These are phyloP conservation scores for Waltergamsia citrina DNA, from an alignment of 2,329 filamentous ascomycete species.

Conservation along the genomic window DNA sequence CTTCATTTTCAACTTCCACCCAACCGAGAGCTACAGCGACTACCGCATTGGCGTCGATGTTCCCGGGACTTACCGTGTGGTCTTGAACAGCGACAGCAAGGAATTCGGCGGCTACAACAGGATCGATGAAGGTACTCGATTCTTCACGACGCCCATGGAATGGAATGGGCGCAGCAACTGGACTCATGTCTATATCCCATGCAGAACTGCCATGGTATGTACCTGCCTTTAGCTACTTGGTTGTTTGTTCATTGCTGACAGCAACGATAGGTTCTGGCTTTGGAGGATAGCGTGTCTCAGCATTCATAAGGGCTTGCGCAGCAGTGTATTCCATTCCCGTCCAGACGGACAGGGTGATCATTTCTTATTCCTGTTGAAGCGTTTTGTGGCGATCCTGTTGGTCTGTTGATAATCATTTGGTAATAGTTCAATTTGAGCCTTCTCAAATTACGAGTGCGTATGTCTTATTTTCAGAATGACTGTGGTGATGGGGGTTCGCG, in stretches of 20 bases:
- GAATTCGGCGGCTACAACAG: constrained; percentile 73
- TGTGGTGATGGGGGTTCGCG: too few relatives aligned
- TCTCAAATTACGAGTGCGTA: too few relatives aligned
- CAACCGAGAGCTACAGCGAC: constrained; percentile 74
- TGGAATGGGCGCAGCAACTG: constrained; percentile 92
- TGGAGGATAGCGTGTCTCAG: constrained; percentile 22
- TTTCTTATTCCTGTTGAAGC: too few relatives aligned
- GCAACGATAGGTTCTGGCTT: constrained; percentile 39
- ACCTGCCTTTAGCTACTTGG: background rate
- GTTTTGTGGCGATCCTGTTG: too few relatives aligned
- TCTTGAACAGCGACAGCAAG: constrained; percentile 71
- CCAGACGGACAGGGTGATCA: too few relatives aligned
- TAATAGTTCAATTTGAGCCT: too few relatives aligned
- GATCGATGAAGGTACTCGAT: constrained; percentile 70
- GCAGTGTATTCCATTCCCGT: too few relatives aligned
- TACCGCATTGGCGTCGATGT: constrained; percentile 85
- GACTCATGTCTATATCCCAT: constrained; percentile 83
- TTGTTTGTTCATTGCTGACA: background rate
- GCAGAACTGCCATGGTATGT: constrained; percentile 71
- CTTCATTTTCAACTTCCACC: constrained; percentile 96
- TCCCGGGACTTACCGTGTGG: constrained; percentile 75
- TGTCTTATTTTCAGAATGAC: too few relatives aligned
- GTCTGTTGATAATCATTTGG: too few relatives aligned
- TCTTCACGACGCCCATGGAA: constrained; percentile 82
- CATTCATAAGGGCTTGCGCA: constrained; percentile 7